phyloP scores from a whole-genome alignment of 345 rosid species.

The Physaria fendleri region DNA sequence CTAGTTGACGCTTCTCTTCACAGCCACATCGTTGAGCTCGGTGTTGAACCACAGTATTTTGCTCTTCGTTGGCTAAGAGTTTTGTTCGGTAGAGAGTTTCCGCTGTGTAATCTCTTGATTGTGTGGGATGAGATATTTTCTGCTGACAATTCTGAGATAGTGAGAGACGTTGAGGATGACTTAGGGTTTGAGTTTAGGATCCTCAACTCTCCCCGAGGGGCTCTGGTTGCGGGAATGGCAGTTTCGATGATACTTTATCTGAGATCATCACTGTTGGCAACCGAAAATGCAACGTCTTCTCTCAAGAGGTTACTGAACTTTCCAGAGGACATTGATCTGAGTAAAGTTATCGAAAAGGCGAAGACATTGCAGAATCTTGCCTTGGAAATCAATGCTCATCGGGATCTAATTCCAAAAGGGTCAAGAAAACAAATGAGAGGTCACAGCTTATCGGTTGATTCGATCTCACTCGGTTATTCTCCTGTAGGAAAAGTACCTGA shows the following conservation, averaged over 20 bases:
- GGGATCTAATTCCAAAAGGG: slow-evolving; percentile 24
- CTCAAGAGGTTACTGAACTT: slow-evolving; percentile 80
- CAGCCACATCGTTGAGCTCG: slow-evolving; percentile 86
- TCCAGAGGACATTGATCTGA: slow-evolving; percentile 60
- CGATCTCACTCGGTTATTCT: slow-evolving; percentile 52
- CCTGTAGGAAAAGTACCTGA: slow-evolving; percentile 57
- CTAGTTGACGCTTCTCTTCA: slow-evolving; percentile 76
- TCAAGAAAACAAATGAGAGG: slow-evolving; percentile 38
- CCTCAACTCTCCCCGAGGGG: slow-evolving; percentile 66
- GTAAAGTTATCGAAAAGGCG: slow-evolving; percentile 56
- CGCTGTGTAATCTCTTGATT: slow-evolving; percentile 58
- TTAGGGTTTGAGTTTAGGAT: slow-evolving; percentile 40
- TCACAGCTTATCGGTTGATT: slow-evolving; percentile 48
- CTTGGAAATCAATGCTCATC: slow-evolving; percentile 36
- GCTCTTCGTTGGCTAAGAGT: slow-evolving; percentile 92
- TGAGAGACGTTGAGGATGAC: slow-evolving; percentile 26
- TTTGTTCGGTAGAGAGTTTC: slow-evolving; percentile 84
- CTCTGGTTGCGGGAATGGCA: slow-evolving; percentile 61
- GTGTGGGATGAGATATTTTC: slow-evolving; percentile 94
- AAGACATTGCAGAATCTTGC: slow-evolving; percentile 65
- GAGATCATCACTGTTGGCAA: slow-evolving; percentile 82
- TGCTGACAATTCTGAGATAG: slow-evolving; percentile 43
- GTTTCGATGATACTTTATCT: slow-evolving; percentile 84
- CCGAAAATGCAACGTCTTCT: slow-evolving; percentile 86
- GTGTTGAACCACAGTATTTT: slow-evolving; percentile 96